Evolutionary conservation across 257 asterid genomes (phyloP), one percentile per base, ranked within the genome.

Genomic region (Solanum pinnatisectum): DNA sequence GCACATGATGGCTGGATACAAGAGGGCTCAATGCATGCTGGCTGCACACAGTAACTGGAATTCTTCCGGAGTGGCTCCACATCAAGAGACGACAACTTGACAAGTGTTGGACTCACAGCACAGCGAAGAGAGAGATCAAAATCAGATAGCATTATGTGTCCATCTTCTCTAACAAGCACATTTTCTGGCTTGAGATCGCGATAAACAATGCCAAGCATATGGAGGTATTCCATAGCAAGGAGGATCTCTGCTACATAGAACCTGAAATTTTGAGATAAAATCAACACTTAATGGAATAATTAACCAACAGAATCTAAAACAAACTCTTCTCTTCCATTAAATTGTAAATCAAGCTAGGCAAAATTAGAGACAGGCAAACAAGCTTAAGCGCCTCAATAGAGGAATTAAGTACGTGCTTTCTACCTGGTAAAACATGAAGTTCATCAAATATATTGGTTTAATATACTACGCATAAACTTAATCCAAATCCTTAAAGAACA

Each of bases 111-210:
- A 79, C 67, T 79, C 67, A 79, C 85, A 27, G 65, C 2, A 44
- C 85, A 79, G 25, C 85, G 85, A 44, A 79, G 85, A 37, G 85
- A 79, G 40, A 79, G 85, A 79, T 79, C 85, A 27, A 79, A 79
- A 44, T 79, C 85, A 9, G 85, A 79, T 27, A 79, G 85, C 85
- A 79, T 79, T 27, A 79, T 79, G 27, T 79, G 85, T 27, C 85
- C 85, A 16, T 79, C 85, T 44, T 79, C 85, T 79, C 85, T 27
- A 27, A 79, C 85, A 79, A 79, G 85, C 67, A 79, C 85, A 44
- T 79, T 79, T 79, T 79, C 85, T 44, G 85, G 85, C 67, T 79
- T 79, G 67, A 79, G 85, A 5, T 79, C 85, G 9, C 85, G 85
- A 20, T 79, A 79, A 8, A 79, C 85, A 79, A 79, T 79, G 18